Percentiles rank a stretch among this genome's conserved stretches.
Conservation (phyloP, 192 early-diverging fungal genomes). For the Jimgerdemannia lactiflua region DNA sequence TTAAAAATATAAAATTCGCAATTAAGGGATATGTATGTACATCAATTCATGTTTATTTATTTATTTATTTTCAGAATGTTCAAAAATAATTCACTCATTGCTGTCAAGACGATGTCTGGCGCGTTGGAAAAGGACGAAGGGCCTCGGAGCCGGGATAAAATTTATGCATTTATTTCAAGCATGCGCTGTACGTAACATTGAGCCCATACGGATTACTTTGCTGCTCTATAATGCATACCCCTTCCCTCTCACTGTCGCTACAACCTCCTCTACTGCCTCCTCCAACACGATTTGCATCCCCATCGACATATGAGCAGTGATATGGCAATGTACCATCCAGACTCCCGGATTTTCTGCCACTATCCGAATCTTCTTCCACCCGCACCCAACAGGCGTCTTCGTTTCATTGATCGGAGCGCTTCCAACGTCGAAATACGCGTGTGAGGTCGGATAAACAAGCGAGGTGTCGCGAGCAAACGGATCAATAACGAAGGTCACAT, state of each 20-base stretch:
- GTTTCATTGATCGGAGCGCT: background rate
- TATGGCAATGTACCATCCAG: slow-evolving; percentile 89
- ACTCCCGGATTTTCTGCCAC: slow-evolving; percentile 78
- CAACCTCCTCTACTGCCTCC: background rate
- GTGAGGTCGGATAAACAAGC: background rate
- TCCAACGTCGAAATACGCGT: background rate
- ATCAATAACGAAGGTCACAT: background rate
- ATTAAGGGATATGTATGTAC: no score
- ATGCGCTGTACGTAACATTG: no score
- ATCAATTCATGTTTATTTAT: no score
- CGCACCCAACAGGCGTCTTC: background rate
- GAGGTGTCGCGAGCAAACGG: background rate
- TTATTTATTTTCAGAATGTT: no score
- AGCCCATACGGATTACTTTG: no score
- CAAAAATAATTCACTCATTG: no score
- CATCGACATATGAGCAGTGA: slow-evolving; percentile 14
- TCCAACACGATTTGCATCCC: background rate
- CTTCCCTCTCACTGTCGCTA: background rate
- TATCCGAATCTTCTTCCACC: slow-evolving; percentile 53
- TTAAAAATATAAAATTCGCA: no score
- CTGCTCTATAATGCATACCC: background rate
- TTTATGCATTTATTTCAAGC: no score
- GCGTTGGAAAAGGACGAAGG: no score
- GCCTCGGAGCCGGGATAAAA: no score
- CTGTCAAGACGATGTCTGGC: no score